Evolutionary conservation across 78 protist species (phyloP).

Genomic region (Tieghemostelium lacteum): DNA sequence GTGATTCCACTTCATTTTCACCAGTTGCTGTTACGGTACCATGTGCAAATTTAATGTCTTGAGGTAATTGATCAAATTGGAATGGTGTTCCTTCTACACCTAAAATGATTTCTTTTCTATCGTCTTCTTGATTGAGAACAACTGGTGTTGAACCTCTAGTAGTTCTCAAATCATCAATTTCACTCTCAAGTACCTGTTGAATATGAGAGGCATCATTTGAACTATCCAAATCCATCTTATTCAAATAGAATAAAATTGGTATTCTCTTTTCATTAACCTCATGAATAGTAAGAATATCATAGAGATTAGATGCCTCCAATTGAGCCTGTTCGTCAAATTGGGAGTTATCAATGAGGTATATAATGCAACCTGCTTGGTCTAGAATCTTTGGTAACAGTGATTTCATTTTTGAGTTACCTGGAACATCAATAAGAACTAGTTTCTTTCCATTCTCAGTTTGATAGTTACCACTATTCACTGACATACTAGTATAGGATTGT

Average conservation of each 20-base stretch:
- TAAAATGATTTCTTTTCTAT: slow-evolving; percentile 36
- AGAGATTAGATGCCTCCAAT: slow-evolving; percentile 54
- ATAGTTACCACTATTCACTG: slow-evolving; percentile 26
- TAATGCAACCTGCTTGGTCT: slow-evolving; percentile 4
- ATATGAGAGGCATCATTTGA: slow-evolving; percentile 18
- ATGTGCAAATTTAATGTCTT: slow-evolving; percentile 24
- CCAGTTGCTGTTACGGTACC: too few relatives aligned
- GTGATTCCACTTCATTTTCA: too few relatives aligned
- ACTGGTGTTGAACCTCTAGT: slow-evolving; percentile 69
- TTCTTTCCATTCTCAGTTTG: slow-evolving; percentile 9
- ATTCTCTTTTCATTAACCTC: slow-evolving; percentile 25
- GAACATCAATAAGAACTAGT: slow-evolving; percentile 40
- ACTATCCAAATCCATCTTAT: slow-evolving; percentile 32
- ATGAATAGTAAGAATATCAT: slow-evolving; percentile 41
- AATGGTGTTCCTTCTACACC: slow-evolving; percentile 63
- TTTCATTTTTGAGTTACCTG: slow-evolving; percentile 58
- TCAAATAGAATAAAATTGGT: slow-evolving; percentile 55
- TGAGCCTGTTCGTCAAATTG: slow-evolving; percentile 29
- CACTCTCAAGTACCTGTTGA: slow-evolving; percentile 26
- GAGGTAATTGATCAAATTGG: slow-evolving; percentile 70
- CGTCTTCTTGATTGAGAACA: slow-evolving; percentile 38
- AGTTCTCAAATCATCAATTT: slow-evolving; percentile 65
- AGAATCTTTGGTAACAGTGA: slow-evolving; percentile 25
- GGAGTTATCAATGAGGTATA: slow-evolving; percentile 46
- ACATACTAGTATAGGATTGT: slow-evolving; percentile 20